Evolutionary conservation across 2,329 filamentous ascomycete genomes (phyloP).

Genomic region (Thielaviopsis musarum): DNA sequence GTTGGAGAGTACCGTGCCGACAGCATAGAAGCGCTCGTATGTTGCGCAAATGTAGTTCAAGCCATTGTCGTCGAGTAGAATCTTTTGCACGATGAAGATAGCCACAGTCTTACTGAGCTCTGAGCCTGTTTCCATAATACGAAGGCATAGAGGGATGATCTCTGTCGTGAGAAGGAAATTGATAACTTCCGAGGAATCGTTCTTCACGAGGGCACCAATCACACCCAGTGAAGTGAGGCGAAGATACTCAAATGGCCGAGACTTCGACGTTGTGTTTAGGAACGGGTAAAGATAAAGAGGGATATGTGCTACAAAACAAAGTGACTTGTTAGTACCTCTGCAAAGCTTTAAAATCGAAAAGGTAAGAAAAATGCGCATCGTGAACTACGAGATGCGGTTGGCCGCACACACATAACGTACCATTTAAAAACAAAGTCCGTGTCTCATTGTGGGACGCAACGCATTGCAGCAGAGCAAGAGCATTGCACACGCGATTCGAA

Average conservation of each 20-base stretch:
- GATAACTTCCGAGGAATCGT: constrained; percentile 95
- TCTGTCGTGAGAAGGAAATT: constrained; percentile 97
- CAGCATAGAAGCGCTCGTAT: constrained; percentile 95
- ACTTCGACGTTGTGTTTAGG: constrained; percentile 96
- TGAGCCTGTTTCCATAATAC: constrained; percentile 98
- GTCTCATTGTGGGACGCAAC: constrained; percentile 97
- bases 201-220: constrained; percentile 94
- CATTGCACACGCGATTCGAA: constrained; percentile 94
- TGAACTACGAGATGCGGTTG: background rate
- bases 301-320: constrained; percentile 56
- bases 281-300: constrained; percentile 96
- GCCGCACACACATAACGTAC: constrained; percentile 30
- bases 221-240: constrained; percentile 90
- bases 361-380: background rate
- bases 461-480: constrained; percentile 85
- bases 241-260: constrained; percentile 90
- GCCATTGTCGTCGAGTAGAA: constrained; percentile 87
- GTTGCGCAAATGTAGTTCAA: constrained; percentile 97
- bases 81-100: constrained; percentile 99
- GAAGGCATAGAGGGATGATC: constrained; percentile 91
- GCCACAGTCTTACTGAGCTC: constrained; percentile 98
- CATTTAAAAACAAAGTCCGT: constrained; percentile 78
- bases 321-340: background rate
- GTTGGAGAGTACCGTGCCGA: constrained; percentile 92
- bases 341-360: background rate